Percentiles rank a stretch among this genome's conserved stretches.
Conservation (phyloP, 306 rosid species). For the Trifolium repens region DNA sequence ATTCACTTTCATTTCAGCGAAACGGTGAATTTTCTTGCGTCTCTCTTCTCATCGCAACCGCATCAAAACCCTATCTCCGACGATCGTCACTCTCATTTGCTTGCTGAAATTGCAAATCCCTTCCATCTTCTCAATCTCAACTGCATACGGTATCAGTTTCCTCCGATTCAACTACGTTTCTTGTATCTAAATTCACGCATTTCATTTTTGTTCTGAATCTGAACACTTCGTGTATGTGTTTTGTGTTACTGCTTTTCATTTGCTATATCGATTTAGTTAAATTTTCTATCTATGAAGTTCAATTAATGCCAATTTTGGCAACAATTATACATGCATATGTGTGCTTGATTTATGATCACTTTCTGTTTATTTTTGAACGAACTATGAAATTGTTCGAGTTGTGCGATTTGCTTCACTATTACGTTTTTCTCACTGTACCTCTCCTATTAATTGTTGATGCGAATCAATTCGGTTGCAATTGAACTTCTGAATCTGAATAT, state of each 20-base stretch:
- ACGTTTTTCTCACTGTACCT: conserved; percentile 4
- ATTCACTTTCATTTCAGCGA: conserved; percentile 17
- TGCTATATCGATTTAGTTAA: conserved; percentile 20
- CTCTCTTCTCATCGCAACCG: conserved; percentile 33
- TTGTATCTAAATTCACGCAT: conserved; percentile 23
- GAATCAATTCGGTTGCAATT: neutral
- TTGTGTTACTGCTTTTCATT: neutral
- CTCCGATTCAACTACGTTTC: conserved; percentile 15
- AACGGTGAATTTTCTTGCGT: conserved; percentile 28
- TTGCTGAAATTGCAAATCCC: conserved; percentile 28
- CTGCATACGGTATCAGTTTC: conserved; percentile 16
- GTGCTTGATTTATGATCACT: conserved; percentile 21
- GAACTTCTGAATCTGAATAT: conserved; percentile 11
- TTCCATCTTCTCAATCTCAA: neutral
- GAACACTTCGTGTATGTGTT: neutral
- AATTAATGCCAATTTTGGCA: conserved; percentile 13
- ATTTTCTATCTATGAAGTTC: conserved; percentile 15
- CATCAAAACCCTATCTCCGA: conserved; percentile 1
- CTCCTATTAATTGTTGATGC: neutral
- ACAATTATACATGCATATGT: neutral
- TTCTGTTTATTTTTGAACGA: conserved; percentile 15
- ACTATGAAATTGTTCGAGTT: neutral
- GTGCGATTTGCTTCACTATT: neutral
- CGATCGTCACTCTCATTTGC: conserved; percentile 20
- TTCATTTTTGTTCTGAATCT: conserved; percentile 27